A percentile compares a stretch with the other conserved stretches of the same genome.
These are phyloP conservation scores for Cyberlindnera mrakii DNA, from an alignment of 805 yeast genomes.

Conservation along the genomic window DNA sequence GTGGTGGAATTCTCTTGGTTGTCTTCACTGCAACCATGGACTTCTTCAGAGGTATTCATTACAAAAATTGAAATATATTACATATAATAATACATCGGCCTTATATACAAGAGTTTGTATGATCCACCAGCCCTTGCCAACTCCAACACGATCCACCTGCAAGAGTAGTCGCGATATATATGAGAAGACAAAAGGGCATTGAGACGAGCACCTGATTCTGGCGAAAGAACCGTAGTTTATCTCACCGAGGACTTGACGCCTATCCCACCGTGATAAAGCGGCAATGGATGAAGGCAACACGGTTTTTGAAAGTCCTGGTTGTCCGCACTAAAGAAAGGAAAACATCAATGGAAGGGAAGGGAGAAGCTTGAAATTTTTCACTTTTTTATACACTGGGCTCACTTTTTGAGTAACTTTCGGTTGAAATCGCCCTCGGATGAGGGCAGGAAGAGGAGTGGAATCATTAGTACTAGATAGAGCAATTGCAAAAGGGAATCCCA, in stretches of 20 bases:
- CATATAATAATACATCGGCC: neutral
- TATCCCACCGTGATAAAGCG: constrained; percentile 29
- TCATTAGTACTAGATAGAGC: no score
- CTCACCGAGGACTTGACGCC: constrained; percentile 76
- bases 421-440: neutral
- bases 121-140: constrained; percentile 65
- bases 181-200: constrained; percentile 50
- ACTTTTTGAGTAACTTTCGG: neutral
- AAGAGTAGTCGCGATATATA: constrained; percentile 27
- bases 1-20: constrained; percentile 96
- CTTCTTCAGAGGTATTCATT: constrained; percentile 57
- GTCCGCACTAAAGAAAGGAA: constrained; percentile 49
- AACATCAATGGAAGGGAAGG: neutral
- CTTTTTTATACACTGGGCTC: neutral
- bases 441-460: neutral
- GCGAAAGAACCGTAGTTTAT: constrained; percentile 28
- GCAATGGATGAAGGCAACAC: constrained; percentile 53
- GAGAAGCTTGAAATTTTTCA: neutral
- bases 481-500: neutral
- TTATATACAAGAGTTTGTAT: constrained; percentile 33
- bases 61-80: constrained; percentile 9
- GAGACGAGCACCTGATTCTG: constrained; percentile 46
- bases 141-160: constrained; percentile 32
- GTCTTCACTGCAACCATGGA: constrained; percentile 96
- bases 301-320: constrained; percentile 62